Conservation (phyloP, 768 basidiomycete genomes). For the Sarcodon sp. region DNA sequence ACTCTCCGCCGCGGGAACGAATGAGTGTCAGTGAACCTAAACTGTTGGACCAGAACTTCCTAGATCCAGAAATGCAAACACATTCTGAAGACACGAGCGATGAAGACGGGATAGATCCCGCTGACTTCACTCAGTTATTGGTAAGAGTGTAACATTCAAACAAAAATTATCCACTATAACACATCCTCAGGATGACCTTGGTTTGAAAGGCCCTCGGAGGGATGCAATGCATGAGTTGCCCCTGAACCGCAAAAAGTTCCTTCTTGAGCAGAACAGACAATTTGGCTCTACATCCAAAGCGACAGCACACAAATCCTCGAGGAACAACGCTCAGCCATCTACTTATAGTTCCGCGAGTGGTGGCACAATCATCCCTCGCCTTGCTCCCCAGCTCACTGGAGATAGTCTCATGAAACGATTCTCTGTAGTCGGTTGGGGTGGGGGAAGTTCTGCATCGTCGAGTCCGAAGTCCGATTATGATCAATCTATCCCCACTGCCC, state of each 20-base stretch:
- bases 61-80: conserved; percentile 3
- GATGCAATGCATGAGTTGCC: conserved; percentile 49
- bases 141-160: conserved; percentile 34
- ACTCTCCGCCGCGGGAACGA: conserved; percentile 20
- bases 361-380: conserved; percentile 42
- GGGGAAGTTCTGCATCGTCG: conserved; percentile 18
- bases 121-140: conserved; percentile 12
- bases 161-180: conserved; percentile 20
- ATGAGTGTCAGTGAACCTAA: conserved; percentile 63
- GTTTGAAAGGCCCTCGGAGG: conserved; percentile 59
- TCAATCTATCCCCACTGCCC: conserved; percentile 14
- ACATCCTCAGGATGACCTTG: conserved; percentile 48
- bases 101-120: background rate
- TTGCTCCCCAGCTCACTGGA: conserved; percentile 68
- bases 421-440: conserved; percentile 52
- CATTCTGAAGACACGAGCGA: background rate
- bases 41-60: conserved; percentile 30
- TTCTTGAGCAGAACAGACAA: conserved; percentile 45
- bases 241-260: conserved; percentile 47
- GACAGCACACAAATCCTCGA: conserved; percentile 12
- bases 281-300: conserved; percentile 22
- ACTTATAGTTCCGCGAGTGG: conserved; percentile 53
- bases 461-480: conserved; percentile 16
- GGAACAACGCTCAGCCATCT: conserved; percentile 17
- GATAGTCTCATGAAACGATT: conserved; percentile 60